Evolutionary conservation across 2,329 filamentous ascomycete species (phyloP), one percentile per base, ranked within the genome.

Genomic region (Alternaria sp.): DNA sequence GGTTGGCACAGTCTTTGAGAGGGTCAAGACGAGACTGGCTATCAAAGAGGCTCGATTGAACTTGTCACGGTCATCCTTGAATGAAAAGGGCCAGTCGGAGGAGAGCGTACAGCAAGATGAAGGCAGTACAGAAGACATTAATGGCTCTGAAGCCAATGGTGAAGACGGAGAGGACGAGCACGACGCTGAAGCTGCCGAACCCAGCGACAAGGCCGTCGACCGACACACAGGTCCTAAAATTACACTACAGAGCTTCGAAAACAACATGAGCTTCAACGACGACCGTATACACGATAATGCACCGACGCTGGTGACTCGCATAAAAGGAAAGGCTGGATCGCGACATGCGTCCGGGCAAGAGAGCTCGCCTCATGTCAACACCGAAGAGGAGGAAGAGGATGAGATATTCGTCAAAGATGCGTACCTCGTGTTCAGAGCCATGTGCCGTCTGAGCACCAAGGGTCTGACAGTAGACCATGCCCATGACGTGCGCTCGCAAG

Each of bases 381-480:
- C 85, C 24, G 88, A 92, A 5, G 87, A 89, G 59, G 86, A 88
- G 54, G 87, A 89, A 60, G 93, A 97, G 75, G 95, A 99, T 73
- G 95, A 99, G 76, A 92, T 98, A 20, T 98, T 96, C 76, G 93
- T 98, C 70, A 92, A 95, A 69, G 95, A 99, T 80, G 94, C 95
- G 9, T 99, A 98, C 78, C 87, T 99, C 22, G 93, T 99, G 46
- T 98, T 99, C 81, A 88, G 95, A 32, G 97, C 95, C 3, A 95
- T 99, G 82, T 99, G 96, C 84, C 97, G 97, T 79, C 84, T 99
- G 46, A 97, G 94, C 60, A 97, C 94, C 64, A 99, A 99, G 78
- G 83, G 93, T 41, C 84, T 99, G 26, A 88, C 92, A 8, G 89
- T 93, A 3, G 95, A 99, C 63, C 94, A 98, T 78, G 88, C 97